phyloP scores from a whole-genome alignment of 2,329 filamentous ascomycete genomes.

The Lachnellula suecica region DNA sequence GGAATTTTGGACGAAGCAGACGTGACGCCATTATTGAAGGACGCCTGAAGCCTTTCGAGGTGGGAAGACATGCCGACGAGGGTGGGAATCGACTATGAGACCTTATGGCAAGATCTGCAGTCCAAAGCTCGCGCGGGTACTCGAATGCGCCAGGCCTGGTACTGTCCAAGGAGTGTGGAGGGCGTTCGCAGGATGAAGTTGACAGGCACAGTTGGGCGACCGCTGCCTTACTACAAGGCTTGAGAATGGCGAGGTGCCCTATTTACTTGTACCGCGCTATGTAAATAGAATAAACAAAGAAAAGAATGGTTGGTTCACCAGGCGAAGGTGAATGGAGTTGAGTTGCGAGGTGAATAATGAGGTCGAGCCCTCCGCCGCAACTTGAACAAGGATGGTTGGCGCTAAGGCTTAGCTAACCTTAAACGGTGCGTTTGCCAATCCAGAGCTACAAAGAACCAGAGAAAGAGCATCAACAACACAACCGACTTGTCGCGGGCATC shows the following conservation, averaged over 20 bases:
- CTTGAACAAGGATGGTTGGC: background rate
- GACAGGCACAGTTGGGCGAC: too few relatives aligned
- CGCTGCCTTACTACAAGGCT: background rate
- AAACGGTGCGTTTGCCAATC: background rate
- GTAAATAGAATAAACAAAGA: background rate
- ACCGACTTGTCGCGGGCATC: background rate
- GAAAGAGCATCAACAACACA: too few relatives aligned
- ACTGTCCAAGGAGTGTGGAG: too few relatives aligned
- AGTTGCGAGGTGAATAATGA: background rate
- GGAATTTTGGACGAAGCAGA: conserved; percentile 64
- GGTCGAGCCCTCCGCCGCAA: background rate
- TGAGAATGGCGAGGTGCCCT: background rate
- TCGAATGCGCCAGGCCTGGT: too few relatives aligned
- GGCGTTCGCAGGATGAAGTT: too few relatives aligned
- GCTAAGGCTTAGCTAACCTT: too few relatives aligned
- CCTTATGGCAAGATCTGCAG: too few relatives aligned
- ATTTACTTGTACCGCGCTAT: background rate
- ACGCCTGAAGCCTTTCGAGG: conserved; percentile 64
- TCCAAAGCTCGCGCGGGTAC: too few relatives aligned
- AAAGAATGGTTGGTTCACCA: background rate
- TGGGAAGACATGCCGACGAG: conserved; percentile 54
- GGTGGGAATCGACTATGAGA: background rate
- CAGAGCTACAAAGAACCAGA: background rate
- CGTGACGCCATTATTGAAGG: conserved; percentile 60
- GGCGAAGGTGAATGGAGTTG: background rate